Conservation (phyloP, 1,284 basidiomycete genomes). For the Thecaphora frezii region DNA sequence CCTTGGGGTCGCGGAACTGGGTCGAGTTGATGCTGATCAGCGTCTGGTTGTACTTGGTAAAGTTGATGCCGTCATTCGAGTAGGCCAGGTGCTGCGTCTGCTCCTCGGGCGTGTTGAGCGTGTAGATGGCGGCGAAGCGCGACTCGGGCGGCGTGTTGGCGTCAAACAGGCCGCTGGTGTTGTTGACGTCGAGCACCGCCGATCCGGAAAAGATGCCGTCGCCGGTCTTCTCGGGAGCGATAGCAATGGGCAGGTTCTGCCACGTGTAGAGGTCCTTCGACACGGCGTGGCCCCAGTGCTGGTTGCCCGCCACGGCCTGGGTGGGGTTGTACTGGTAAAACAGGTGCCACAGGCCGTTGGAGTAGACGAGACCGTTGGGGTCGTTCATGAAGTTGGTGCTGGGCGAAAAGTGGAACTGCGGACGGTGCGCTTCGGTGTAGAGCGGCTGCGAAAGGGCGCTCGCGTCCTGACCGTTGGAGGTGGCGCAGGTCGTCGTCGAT, state of each 20-base stretch:
- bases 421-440: conserved; percentile 34
- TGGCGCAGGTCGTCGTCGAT: conserved; percentile 4
- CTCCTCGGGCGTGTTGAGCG: conserved; percentile 57
- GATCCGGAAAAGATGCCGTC: conserved; percentile 60
- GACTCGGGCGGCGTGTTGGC: conserved; percentile 49
- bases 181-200: conserved; percentile 61
- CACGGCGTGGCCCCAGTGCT: conserved; percentile 63
- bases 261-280: conserved; percentile 61
- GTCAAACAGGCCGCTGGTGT: conserved; percentile 62
- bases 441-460: conserved; percentile 14
- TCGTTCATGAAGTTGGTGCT: conserved; percentile 60
- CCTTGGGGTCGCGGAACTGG: conserved; percentile 62
- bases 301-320: conserved; percentile 60
- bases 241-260: conserved; percentile 61
- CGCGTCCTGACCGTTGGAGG: conserved; percentile 27
- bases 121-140: conserved; percentile 62
- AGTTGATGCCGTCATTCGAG: conserved; percentile 61
- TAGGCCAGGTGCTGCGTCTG: conserved; percentile 61
- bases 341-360: conserved; percentile 61
- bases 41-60: conserved; percentile 57
- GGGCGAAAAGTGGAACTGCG: conserved; percentile 52
- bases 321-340: conserved; percentile 62
- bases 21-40: conserved; percentile 55
- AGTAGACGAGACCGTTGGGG: conserved; percentile 60
- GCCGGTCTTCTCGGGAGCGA: conserved; percentile 44